A percentile compares a stretch with the other conserved stretches of the same genome.
Conservation (phyloP, 345 rosid species). For the Acer saccharum region DNA sequence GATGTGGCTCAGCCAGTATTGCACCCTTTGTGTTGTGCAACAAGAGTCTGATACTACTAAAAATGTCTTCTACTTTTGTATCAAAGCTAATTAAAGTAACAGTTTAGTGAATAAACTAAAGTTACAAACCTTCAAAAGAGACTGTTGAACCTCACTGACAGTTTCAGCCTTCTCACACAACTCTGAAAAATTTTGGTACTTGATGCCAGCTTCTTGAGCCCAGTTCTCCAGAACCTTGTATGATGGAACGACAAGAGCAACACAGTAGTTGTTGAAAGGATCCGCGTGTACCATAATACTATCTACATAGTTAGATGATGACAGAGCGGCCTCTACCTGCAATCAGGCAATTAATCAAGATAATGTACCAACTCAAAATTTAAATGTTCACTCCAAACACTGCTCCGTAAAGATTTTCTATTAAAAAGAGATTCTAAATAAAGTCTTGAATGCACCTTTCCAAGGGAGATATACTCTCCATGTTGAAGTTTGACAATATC, state of each 20-base stretch:
- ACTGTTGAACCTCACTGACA: conserved; percentile 63
- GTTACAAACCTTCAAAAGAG: conserved; percentile 60
- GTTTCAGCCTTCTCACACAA: conserved; percentile 66
- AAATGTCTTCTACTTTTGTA: background rate
- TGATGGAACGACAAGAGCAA: conserved; percentile 73
- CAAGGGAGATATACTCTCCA: conserved; percentile 87
- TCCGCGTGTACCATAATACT: conserved; percentile 79
- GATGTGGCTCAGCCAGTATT: too few relatives aligned
- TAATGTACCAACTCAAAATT: background rate
- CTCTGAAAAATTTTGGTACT: conserved; percentile 43
- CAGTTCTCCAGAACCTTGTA: conserved; percentile 65
- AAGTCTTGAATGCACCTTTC: conserved; percentile 57
- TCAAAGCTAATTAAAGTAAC: conserved; percentile 1
- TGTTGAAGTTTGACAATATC: conserved; percentile 96
- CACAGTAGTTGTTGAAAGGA: conserved; percentile 67
- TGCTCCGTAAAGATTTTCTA: background rate
- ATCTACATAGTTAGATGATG: conserved; percentile 58
- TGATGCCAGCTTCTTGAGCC: conserved; percentile 65
- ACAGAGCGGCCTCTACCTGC: conserved; percentile 84
- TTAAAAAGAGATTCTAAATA: background rate
- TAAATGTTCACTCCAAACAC: background rate
- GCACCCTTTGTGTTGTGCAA: background rate
- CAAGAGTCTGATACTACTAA: background rate
- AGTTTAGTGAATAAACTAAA: background rate
- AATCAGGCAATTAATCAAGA: conserved; percentile 12